Conservation (phyloP, 495 filamentous ascomycete genomes). For the Aspergillus conjunctus region DNA sequence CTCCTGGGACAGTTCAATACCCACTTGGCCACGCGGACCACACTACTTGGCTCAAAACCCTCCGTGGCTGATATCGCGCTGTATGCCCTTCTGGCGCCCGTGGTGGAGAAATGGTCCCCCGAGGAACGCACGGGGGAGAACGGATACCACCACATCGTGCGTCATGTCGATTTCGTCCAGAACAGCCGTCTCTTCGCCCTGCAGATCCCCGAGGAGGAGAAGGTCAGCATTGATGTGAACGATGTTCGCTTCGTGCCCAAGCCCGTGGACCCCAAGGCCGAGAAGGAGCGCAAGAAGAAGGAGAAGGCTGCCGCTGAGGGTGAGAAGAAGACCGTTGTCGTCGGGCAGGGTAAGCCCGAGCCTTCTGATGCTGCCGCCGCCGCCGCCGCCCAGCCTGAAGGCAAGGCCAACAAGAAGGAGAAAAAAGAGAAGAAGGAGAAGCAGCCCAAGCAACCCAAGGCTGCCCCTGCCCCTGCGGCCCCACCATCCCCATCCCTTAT, state of each 20-base stretch:
- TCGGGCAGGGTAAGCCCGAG: constrained; percentile 47
- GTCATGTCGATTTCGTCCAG: constrained; percentile 92
- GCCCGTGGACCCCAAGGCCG: constrained; percentile 78
- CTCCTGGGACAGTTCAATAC: constrained; percentile 77
- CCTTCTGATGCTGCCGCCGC: constrained; percentile 27
- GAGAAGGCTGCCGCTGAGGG: constrained; percentile 70
- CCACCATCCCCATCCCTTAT: constrained; percentile 82
- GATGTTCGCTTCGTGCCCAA: constrained; percentile 82
- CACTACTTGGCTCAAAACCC: constrained; percentile 85
- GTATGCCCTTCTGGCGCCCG: constrained; percentile 77
- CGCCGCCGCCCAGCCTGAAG: constrained; percentile 44
- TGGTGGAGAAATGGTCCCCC: constrained; percentile 76
- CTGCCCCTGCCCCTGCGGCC: constrained; percentile 62
- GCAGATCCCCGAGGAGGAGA: constrained; percentile 70
- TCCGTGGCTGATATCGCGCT: constrained; percentile 86
- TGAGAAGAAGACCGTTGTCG: constrained; percentile 40
- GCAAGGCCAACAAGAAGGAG: constrained; percentile 56
- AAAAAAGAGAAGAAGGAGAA: constrained; percentile 79
- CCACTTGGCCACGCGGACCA: constrained; percentile 85
- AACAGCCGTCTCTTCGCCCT: constrained; percentile 79
- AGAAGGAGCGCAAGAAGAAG: constrained; percentile 87
- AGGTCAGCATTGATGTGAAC: constrained; percentile 75
- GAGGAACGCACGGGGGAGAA: constrained; percentile 91
- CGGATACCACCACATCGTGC: constrained; percentile 88
- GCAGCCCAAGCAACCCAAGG: constrained; percentile 66